phyloP scores from a whole-genome alignment of 805 yeast genomes.

The Yarrowia bubula region DNA sequence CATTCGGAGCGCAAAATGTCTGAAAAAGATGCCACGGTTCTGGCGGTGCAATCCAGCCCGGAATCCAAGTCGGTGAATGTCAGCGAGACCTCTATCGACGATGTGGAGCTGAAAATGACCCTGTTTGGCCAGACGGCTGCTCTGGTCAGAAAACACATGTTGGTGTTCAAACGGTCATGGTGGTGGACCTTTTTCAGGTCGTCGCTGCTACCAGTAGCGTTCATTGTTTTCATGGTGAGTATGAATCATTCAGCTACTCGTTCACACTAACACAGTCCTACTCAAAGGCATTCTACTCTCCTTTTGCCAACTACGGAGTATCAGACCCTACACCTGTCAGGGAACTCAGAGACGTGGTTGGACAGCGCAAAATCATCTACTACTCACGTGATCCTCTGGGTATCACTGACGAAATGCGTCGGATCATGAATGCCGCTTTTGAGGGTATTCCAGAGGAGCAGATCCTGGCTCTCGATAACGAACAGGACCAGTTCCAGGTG shows the following conservation, averaged over 20 bases:
- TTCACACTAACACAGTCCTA: slow-evolving; percentile 33
- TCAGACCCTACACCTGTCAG: slow-evolving; percentile 36
- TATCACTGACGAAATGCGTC: slow-evolving; percentile 36
- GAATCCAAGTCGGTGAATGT: not conserved
- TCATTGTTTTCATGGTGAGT: slow-evolving; percentile 38
- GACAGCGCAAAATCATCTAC: slow-evolving; percentile 35
- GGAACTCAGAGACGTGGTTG: slow-evolving; percentile 34
- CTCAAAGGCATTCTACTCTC: slow-evolving; percentile 38
- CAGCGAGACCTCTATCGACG: not conserved
- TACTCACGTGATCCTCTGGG: slow-evolving; percentile 32
- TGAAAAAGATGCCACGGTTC: not conserved
- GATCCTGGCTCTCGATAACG: slow-evolving; percentile 32
- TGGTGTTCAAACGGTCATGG: slow-evolving; percentile 34
- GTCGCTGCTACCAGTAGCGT: slow-evolving; percentile 38
- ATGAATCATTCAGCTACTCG: not conserved
- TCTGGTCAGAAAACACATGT: slow-evolving; percentile 16
- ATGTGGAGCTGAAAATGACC: not conserved
- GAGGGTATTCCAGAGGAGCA: slow-evolving; percentile 37
- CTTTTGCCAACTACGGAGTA: slow-evolving; percentile 39
- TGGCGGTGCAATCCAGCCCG: slow-evolving; percentile 6
- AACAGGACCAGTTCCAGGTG: slow-evolving; percentile 33
- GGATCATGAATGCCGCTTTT: slow-evolving; percentile 36
- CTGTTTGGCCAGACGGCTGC: not conserved
- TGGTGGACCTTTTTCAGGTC: slow-evolving; percentile 39
- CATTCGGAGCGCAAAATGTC: not conserved